Conservation (phyloP, 495 filamentous ascomycete species). For the Hyphodiscus hymeniophilus region DNA sequence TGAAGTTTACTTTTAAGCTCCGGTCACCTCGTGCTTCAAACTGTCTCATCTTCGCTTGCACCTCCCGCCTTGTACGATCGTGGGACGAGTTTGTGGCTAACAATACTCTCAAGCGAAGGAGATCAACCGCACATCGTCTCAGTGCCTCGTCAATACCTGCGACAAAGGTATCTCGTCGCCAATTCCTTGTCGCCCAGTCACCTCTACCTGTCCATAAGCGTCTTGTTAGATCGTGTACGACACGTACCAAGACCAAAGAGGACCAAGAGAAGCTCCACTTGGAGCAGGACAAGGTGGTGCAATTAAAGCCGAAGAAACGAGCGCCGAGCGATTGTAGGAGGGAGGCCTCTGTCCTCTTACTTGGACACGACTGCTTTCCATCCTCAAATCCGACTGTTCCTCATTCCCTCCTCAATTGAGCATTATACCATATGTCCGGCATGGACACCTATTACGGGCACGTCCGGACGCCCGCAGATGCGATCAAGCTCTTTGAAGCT, state of each 20-base stretch:
- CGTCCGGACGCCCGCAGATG: constrained; percentile 86
- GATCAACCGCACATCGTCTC: constrained; percentile 18
- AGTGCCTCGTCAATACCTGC: constrained; percentile 8
- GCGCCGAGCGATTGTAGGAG: not conserved
- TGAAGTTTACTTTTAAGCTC: constrained; percentile 13
- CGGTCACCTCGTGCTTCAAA: constrained; percentile 20
- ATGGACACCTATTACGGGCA: constrained; percentile 98
- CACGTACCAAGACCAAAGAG: not conserved
- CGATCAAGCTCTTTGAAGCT: constrained; percentile 95
- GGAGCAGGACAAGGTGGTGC: not conserved
- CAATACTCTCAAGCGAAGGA: constrained; percentile 17
- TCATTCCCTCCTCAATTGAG: not conserved
- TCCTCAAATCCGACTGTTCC: too few species aligned
- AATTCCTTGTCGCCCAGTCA: constrained; percentile 5
- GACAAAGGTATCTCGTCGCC: constrained; percentile 2
- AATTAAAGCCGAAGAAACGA: not conserved
- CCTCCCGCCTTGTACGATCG: constrained; percentile 9
- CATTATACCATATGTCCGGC: not conserved
- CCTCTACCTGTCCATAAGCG: constrained; percentile 8
- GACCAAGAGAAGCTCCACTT: not conserved
- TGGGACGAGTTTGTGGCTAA: constrained; percentile 19
- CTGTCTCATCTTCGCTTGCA: constrained; percentile 20
- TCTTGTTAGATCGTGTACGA: constrained; percentile 7
- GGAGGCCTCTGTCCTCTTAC: not conserved
- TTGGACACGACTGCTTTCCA: not conserved